Evolutionary conservation across 306 rosid genomes (phyloP), one percentile per base, ranked within the genome.

Genomic region (Abrus precatorius): DNA sequence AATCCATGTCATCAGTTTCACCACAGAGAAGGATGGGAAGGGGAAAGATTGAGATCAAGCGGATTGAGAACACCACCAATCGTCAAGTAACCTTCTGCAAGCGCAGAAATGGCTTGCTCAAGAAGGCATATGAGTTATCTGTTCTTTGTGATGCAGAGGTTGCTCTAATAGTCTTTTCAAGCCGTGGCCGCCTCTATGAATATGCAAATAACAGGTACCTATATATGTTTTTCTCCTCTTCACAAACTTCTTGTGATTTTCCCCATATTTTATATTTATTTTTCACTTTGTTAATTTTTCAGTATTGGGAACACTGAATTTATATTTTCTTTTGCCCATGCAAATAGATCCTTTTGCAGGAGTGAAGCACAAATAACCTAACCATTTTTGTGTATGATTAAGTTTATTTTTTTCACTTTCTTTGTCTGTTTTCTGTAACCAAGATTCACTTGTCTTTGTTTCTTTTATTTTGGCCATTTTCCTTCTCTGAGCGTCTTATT

Each of bases 121-220:
- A 86, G 87, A 86, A 86, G 66, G 89, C 89, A 76, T 86, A 86
- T 83, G 89, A 86, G 34, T 59, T 86, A 33, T 86, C 89, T 80
- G 99, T 95, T 41, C 97, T 95, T 53, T 95, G 99, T 84, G 99
- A 95, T 87, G 99, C 99, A 3, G 99, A 86, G 66, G 90, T 86
- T 48, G 87, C 90, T 74, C 86, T 86, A 0, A 84, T 86, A 1
- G 85, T 86, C 79, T 86, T 86, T 66, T 86, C 90, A 1, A 86
- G 61, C 69, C 87, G 90, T 13, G 90, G 90, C n/a, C 84, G 90
- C 9, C 89, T 86, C 81, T 86, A 86, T 59, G 89, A 86, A 72
- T 86, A 86, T 80, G 89, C 89, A 30, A 86, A 86, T 36, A 76
- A 86, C 81, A 86, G 89, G 89, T 86, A 85, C 33, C 3, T 20